A percentile compares a stretch with the other conserved stretches of the same genome.
Conservation (phyloP, 2,329 filamentous ascomycete genomes). For the Phialophora tarda region DNA sequence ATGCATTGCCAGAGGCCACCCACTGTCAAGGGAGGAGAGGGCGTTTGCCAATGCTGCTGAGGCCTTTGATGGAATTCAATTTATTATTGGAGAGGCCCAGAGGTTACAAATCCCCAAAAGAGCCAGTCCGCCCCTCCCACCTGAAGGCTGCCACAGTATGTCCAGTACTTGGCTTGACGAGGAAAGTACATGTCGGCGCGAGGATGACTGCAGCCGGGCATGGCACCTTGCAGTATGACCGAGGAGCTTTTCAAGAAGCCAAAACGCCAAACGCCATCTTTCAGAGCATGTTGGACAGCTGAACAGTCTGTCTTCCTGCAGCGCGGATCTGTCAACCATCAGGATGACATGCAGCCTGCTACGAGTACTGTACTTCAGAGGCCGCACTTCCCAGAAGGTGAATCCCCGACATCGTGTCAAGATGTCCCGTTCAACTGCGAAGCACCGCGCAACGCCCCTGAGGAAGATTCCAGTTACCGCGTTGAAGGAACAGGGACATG, state of each 20-base stretch:
- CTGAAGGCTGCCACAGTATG: not conserved
- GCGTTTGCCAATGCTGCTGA: constrained; percentile 6
- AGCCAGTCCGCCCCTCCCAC: not conserved
- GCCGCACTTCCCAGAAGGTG: not conserved
- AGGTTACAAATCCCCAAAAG: constrained; percentile 4
- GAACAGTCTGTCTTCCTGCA: not conserved
- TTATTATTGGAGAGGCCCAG: not conserved
- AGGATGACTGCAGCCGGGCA: constrained; percentile 14
- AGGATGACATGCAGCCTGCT: not conserved
- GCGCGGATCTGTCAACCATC: not conserved
- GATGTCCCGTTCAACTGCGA: not conserved
- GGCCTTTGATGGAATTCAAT: constrained; percentile 7
- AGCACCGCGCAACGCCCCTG: not conserved
- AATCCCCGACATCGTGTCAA: not conserved
- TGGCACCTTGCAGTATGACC: constrained; percentile 10
- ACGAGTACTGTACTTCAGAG: not conserved
- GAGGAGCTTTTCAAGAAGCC: not conserved
- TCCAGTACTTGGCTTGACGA: not conserved
- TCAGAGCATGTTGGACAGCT: constrained; percentile 1
- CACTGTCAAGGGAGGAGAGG: constrained; percentile 4
- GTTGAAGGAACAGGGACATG: not conserved
- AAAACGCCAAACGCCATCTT: not conserved
- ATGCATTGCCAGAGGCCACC: not conserved
- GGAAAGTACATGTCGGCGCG: not conserved
- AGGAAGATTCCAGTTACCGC: not conserved